Percentiles rank a stretch among this genome's conserved stretches.
Conservation (phyloP, 345 rosid genomes). For the Salix udensis region DNA sequence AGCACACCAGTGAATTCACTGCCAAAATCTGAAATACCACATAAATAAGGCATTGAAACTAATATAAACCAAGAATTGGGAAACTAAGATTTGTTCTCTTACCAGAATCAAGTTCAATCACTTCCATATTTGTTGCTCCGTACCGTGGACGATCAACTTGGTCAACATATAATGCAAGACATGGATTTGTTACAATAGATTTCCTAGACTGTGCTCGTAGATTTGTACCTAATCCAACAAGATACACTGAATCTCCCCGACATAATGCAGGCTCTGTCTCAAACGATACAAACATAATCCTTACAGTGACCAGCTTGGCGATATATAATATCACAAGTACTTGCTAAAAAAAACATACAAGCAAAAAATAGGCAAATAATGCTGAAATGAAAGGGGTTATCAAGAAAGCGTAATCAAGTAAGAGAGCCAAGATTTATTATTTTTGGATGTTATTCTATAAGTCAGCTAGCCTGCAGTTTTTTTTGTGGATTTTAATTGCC, state of each 20-base stretch:
- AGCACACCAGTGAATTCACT: constrained; percentile 81
- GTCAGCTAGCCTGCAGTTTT: too few relatives aligned
- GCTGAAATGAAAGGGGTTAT: too few relatives aligned
- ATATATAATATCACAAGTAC: not conserved
- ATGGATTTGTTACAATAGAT: constrained; percentile 77
- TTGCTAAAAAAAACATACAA: too few relatives aligned
- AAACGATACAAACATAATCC: constrained; percentile 1
- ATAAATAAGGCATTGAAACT: not conserved
- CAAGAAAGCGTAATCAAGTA: too few relatives aligned
- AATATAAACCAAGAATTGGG: not conserved
- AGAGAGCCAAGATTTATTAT: too few relatives aligned
- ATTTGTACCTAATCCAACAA: constrained; percentile 79
- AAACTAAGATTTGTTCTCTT: constrained; percentile 3
- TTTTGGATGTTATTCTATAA: too few relatives aligned
- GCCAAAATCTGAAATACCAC: constrained; percentile 67
- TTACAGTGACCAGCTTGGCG: not conserved
- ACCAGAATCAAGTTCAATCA: constrained; percentile 92
- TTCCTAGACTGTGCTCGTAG: constrained; percentile 86
- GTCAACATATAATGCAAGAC: constrained; percentile 68
- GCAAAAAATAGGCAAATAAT: too few relatives aligned
- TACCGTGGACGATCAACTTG: constrained; percentile 81
- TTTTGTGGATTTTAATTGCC: too few relatives aligned
- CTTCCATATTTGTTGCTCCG: constrained; percentile 93
- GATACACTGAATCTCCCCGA: constrained; percentile 85
- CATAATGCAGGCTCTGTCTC: constrained; percentile 72